A percentile compares a stretch with the other conserved stretches of the same genome.
Conservation (phyloP, 2,329 filamentous ascomycete species). For the Talaromyces sp. region DNA sequence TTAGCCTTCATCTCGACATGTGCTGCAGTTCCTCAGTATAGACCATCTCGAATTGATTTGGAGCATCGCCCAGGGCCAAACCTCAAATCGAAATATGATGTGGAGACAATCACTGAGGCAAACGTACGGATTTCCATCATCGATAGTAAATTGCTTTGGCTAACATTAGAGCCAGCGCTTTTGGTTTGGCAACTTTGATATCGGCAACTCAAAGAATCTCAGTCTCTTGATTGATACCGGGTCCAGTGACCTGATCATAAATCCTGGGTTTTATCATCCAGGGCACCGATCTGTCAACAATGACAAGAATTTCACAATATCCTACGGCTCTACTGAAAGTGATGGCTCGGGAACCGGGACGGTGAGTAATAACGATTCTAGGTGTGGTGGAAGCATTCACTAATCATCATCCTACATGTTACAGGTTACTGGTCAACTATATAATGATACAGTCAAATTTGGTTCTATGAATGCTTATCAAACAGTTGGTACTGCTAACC, state of each 20-base stretch:
- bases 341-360: conserved; percentile 9
- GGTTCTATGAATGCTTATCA: conserved; percentile 2
- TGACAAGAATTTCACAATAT: conserved; percentile 1
- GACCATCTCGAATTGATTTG: conserved; percentile 1
- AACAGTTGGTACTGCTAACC: conserved; percentile 1
- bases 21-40: background rate
- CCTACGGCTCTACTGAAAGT: conserved; percentile 7
- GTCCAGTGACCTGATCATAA: conserved; percentile 6
- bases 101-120: conserved; percentile 1
- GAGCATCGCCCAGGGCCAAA: conserved; percentile 1
- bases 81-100: background rate
- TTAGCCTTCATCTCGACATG: background rate
- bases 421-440: conserved; percentile 6
- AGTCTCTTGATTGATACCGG: conserved; percentile 5
- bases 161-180: background rate
- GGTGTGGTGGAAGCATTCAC: background rate
- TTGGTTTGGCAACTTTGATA: conserved; percentile 8
- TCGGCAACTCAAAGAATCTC: conserved; percentile 6
- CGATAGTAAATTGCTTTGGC: background rate
- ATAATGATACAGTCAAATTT: conserved; percentile 14
- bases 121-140: background rate
- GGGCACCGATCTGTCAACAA: background rate
- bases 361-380: background rate
- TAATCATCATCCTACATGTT: background rate
- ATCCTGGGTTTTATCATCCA: conserved; percentile 2